phyloP scores from a whole-genome alignment of 495 filamentous ascomycete species.

The Xylaria cubensis region DNA sequence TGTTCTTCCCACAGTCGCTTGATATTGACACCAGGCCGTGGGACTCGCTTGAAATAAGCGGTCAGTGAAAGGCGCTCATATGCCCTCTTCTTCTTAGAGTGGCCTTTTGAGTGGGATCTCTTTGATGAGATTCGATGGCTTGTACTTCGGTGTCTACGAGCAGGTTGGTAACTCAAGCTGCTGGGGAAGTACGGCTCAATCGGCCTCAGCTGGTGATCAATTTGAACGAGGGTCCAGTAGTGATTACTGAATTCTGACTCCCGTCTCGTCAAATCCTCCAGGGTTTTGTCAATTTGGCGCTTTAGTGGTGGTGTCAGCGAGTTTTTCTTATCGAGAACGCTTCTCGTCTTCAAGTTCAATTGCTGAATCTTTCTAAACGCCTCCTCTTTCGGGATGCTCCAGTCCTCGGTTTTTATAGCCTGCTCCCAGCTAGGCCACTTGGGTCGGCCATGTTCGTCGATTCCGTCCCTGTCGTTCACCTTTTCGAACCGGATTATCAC shows the following conservation, averaged over 20 bases:
- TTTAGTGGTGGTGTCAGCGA: slow-evolving; percentile 36
- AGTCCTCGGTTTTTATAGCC: slow-evolving; percentile 32
- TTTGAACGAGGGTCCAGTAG: slow-evolving; percentile 42
- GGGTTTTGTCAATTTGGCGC: slow-evolving; percentile 42
- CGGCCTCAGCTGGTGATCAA: slow-evolving; percentile 41
- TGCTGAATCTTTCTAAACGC: slow-evolving; percentile 36
- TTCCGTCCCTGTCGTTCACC: slow-evolving; percentile 28
- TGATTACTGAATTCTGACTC: slow-evolving; percentile 33
- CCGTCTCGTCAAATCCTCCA: slow-evolving; percentile 29
- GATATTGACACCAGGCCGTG: slow-evolving; percentile 38
- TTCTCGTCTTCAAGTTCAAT: slow-evolving; percentile 36
- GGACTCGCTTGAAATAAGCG: slow-evolving; percentile 47
- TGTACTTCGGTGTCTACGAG: neutral
- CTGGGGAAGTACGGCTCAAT: slow-evolving; percentile 14
- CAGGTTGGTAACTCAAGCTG: neutral
- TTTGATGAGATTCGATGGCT: slow-evolving; percentile 15
- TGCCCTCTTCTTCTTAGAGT: slow-evolving; percentile 21
- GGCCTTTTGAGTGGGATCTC: slow-evolving; percentile 23
- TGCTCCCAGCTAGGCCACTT: slow-evolving; percentile 40
- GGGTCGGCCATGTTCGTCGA: slow-evolving; percentile 36
- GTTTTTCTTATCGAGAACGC: slow-evolving; percentile 40
- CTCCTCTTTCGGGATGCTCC: slow-evolving; percentile 35
- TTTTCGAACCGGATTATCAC: slow-evolving; percentile 42
- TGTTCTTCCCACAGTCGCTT: slow-evolving; percentile 33
- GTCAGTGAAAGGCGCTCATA: slow-evolving; percentile 44